Evolutionary conservation across 2,329 filamentous ascomycete species (phyloP), one percentile per base, ranked within the genome.

Genomic region (Hypoxylon sp.): DNA sequence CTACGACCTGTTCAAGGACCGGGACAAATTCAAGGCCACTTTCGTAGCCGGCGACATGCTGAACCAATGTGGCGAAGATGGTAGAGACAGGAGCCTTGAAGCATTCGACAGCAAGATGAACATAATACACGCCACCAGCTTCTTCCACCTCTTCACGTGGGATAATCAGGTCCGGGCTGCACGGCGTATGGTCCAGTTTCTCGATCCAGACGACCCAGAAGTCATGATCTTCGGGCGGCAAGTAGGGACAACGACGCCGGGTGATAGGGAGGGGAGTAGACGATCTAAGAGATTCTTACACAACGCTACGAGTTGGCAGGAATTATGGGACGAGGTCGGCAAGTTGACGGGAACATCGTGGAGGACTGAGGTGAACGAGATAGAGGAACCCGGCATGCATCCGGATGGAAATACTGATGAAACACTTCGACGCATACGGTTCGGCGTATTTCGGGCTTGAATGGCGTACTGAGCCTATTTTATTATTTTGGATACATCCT

Each of bases 1-100:
- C 28, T 89, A 90, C 75, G 87, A 90, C 59, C 80, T 92, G 19
- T 92, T 91, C 78, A 82, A 83, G 49, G 90, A 91, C 67, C 81
- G 82, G 25, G 73, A 79, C n/a, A 80, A 61, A 34, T 77, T 88
- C 4, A 79, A 79, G 19, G 81, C 81, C 1, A 80, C 79, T 1
- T 87, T 89, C 67, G 76, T 89, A 30, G 73, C 81, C 2, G 86
- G 84, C 19, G 84, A 89, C 65, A 76, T 88, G 65, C 75, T 87
- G 9, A 63, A 48, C 17, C 60, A 41, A 46, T 75, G 25, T 11
- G 43, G 14, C 13, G 49, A 51, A 17, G 51, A 32, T 57, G 80
- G 79, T 5, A 76, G 78, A 11, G 80, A 83, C 59, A 69, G 68
- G 14, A 74, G 75, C 2, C 74, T 84, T 4, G 69, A 75, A 2